phyloP scores from a whole-genome alignment of 805 yeast species.

The Lachancea nothofagi region DNA sequence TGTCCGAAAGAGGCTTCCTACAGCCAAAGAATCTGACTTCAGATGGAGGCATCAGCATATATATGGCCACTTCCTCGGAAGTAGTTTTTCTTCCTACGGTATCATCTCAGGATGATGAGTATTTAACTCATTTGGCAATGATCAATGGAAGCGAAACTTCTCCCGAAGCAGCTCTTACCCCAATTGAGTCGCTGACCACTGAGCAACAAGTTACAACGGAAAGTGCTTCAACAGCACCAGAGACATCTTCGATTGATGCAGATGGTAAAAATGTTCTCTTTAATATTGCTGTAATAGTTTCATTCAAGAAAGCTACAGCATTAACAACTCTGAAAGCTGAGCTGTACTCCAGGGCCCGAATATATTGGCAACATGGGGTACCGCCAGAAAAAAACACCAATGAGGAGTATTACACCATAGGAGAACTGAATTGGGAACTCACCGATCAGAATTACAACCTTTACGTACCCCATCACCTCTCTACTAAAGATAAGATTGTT shows the following conservation, averaged over 20 bases:
- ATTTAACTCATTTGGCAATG: constrained; percentile 16
- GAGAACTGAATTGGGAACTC: constrained; percentile 44
- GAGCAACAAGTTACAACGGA: neutral
- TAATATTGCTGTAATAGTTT: constrained; percentile 47
- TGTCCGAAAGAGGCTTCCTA: constrained; percentile 27
- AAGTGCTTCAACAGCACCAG: neutral
- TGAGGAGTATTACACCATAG: constrained; percentile 46
- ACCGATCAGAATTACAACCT: constrained; percentile 40
- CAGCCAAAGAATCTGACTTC: constrained; percentile 17
- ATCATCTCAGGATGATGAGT: constrained; percentile 28
- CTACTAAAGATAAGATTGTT: constrained; percentile 20
- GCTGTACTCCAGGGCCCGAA: constrained; percentile 39
- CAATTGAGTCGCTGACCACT: neutral
- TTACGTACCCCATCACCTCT: constrained; percentile 31
- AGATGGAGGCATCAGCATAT: constrained; percentile 20
- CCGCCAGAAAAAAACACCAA: constrained; percentile 41
- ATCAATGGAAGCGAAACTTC: constrained; percentile 3
- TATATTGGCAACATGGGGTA: constrained; percentile 52
- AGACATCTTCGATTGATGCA: constrained; percentile 1
- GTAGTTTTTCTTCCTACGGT: constrained; percentile 33
- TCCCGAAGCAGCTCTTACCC: neutral
- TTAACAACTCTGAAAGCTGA: constrained; percentile 38
- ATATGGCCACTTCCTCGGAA: constrained; percentile 33
- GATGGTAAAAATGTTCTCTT: constrained; percentile 38
- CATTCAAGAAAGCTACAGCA: constrained; percentile 37